Conservation (phyloP, 1,284 basidiomycete species). For the Sanghuangporus sanghuang region DNA sequence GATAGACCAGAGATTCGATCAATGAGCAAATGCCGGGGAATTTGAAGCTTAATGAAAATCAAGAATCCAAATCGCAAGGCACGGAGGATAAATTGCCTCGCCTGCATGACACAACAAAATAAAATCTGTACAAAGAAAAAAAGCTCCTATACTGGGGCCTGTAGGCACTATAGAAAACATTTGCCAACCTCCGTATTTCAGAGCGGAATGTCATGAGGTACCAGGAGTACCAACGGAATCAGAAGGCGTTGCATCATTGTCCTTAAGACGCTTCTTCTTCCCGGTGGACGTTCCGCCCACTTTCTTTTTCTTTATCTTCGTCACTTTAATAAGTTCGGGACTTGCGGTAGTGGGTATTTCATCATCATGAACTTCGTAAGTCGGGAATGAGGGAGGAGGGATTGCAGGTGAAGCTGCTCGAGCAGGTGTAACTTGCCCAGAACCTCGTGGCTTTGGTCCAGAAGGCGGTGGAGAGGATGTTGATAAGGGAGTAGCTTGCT, state of each 20-base stretch:
- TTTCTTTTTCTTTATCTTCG: slow-evolving; percentile 71
- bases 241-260: background rate
- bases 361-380: slow-evolving; percentile 51
- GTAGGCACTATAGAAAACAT: background rate
- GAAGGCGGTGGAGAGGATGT: slow-evolving; percentile 19
- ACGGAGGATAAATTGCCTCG: background rate
- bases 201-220: background rate
- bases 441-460: slow-evolving; percentile 22
- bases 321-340: slow-evolving; percentile 72
- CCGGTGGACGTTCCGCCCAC: slow-evolving; percentile 46
- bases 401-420: slow-evolving; percentile 4
- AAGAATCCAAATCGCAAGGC: background rate
- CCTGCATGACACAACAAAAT: background rate
- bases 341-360: slow-evolving; percentile 43
- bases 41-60: background rate
- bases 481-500: slow-evolving; percentile 20
- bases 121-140: background rate
- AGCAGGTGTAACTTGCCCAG: slow-evolving; percentile 13
- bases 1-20: background rate
- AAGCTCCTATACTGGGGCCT: background rate
- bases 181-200: background rate
- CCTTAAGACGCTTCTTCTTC: slow-evolving; percentile 56
- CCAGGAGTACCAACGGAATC: background rate
- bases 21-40: background rate
- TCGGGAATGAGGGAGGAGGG: slow-evolving; percentile 47